A percentile compares a stretch with the other conserved stretches of the same genome.
Conservation (phyloP, 768 basidiomycete genomes). For the Tephrocybe rancida region DNA sequence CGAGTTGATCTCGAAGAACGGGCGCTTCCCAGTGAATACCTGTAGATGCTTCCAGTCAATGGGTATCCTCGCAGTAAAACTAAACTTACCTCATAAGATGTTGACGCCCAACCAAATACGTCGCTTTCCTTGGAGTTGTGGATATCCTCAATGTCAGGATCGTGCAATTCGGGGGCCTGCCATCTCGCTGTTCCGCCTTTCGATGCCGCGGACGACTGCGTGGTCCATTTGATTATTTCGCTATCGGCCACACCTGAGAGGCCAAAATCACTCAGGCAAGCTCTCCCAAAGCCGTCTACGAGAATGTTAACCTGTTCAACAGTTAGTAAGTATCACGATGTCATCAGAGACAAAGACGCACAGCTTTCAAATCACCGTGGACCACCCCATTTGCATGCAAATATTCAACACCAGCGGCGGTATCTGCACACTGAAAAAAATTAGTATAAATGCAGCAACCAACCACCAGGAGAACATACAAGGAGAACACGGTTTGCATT, state of each 20-base stretch:
- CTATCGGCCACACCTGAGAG: slow-evolving; percentile 23
- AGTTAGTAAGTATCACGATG: neutral
- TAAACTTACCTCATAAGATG: slow-evolving; percentile 29
- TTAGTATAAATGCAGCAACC: neutral
- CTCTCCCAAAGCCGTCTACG: slow-evolving; percentile 22
- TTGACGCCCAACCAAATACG: slow-evolving; percentile 29
- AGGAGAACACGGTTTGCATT: slow-evolving; percentile 25
- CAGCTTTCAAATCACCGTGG: slow-evolving; percentile 32
- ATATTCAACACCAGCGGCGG: slow-evolving; percentile 25
- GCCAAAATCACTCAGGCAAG: slow-evolving; percentile 30
- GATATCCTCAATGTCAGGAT: neutral
- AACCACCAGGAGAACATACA: slow-evolving; percentile 21
- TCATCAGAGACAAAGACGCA: neutral
- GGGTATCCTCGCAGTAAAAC: neutral
- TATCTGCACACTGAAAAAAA: slow-evolving; percentile 16
- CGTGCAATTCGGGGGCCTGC: slow-evolving; percentile 30
- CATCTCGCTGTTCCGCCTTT: slow-evolving; percentile 25
- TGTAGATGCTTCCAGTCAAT: neutral
- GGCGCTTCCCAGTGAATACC: no score
- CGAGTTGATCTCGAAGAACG: no score
- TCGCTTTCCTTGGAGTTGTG: slow-evolving; percentile 24
- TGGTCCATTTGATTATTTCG: slow-evolving; percentile 16
- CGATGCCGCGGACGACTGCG: slow-evolving; percentile 14
- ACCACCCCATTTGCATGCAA: slow-evolving; percentile 25
- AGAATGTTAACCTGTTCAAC: slow-evolving; percentile 25